A percentile compares a stretch with the other conserved stretches of the same genome.
phyloP scores from a whole-genome alignment of 2,329 filamentous ascomycete species.

The Cladophialophora immunda region DNA sequence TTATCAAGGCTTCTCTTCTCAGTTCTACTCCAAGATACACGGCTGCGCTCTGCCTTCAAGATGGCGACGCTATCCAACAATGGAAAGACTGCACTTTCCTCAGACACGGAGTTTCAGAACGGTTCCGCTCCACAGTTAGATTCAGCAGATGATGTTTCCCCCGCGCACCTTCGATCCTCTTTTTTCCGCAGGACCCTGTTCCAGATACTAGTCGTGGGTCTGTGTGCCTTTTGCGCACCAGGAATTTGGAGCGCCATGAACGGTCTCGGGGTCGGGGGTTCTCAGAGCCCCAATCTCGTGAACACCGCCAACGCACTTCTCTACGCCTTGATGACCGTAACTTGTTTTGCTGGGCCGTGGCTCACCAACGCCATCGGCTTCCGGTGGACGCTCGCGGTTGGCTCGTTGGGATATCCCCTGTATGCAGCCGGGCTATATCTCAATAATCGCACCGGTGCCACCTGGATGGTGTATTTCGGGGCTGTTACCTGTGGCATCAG shows the following conservation, averaged over 20 bases:
- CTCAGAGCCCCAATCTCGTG: slow-evolving; percentile 52
- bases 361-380: slow-evolving; percentile 54
- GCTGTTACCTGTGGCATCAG: slow-evolving; percentile 53
- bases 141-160: not conserved
- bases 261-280: slow-evolving; percentile 50
- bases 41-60: not conserved
- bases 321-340: slow-evolving; percentile 56
- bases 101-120: slow-evolving; percentile 14
- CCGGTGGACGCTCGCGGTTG: slow-evolving; percentile 51
- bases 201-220: slow-evolving; percentile 57
- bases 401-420: slow-evolving; percentile 55
- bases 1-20: too few species aligned
- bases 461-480: slow-evolving; percentile 57
- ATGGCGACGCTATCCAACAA: slow-evolving; percentile 10
- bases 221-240: slow-evolving; percentile 57
- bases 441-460: slow-evolving; percentile 55
- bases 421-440: slow-evolving; percentile 56
- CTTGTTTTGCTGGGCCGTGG: slow-evolving; percentile 52
- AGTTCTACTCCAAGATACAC: too few species aligned
- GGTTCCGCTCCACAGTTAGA: not conserved
- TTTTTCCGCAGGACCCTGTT: slow-evolving; percentile 54
- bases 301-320: slow-evolving; percentile 58
- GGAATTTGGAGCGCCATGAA: slow-evolving; percentile 61
- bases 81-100: slow-evolving; percentile 3
- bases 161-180: slow-evolving; percentile 1